These are phyloP conservation scores for Pleurotus citrinopileatus DNA, from an alignment of 768 basidiomycete species.

Conservation along the genomic window DNA sequence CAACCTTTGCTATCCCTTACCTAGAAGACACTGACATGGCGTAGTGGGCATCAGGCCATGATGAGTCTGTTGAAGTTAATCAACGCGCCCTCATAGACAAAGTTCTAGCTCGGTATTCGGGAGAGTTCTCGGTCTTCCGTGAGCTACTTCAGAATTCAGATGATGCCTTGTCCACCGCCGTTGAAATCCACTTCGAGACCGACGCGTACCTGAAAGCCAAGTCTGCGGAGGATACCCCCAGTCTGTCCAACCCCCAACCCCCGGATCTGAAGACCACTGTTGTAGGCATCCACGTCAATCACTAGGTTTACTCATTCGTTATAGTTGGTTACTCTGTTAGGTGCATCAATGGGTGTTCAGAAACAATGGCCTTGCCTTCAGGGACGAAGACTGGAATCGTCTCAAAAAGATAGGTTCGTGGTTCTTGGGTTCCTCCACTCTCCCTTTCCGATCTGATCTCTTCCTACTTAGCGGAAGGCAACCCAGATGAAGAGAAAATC, in stretches of 20 bases:
- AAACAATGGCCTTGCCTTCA: conserved; percentile 85
- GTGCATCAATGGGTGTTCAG: conserved; percentile 81
- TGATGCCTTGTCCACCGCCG: conserved; percentile 75
- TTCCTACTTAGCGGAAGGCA: conserved; percentile 69
- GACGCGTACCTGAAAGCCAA: conserved; percentile 38
- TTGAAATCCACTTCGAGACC: conserved; percentile 81
- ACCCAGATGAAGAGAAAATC: conserved; percentile 92
- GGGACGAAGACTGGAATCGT: conserved; percentile 84
- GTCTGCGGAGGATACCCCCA: conserved; percentile 14
- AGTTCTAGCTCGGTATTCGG: conserved; percentile 92
- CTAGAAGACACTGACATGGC: not conserved
- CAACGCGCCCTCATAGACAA: conserved; percentile 97
- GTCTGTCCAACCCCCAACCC: conserved; percentile 22
- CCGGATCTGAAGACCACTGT: conserved; percentile 65
- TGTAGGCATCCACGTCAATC: conserved; percentile 33
- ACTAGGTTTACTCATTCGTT: not conserved
- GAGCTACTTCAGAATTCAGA: conserved; percentile 97
- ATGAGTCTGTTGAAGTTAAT: conserved; percentile 88
- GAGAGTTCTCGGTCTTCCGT: conserved; percentile 82
- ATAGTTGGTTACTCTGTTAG: conserved; percentile 28
- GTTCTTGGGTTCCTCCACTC: not conserved
- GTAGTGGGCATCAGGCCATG: conserved; percentile 59
- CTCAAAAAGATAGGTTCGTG: conserved; percentile 81
- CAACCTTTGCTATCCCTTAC: not conserved
- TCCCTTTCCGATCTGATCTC: not conserved